Conservation (phyloP, 1,284 basidiomycete genomes). For the Schizophyllum commune region DNA sequence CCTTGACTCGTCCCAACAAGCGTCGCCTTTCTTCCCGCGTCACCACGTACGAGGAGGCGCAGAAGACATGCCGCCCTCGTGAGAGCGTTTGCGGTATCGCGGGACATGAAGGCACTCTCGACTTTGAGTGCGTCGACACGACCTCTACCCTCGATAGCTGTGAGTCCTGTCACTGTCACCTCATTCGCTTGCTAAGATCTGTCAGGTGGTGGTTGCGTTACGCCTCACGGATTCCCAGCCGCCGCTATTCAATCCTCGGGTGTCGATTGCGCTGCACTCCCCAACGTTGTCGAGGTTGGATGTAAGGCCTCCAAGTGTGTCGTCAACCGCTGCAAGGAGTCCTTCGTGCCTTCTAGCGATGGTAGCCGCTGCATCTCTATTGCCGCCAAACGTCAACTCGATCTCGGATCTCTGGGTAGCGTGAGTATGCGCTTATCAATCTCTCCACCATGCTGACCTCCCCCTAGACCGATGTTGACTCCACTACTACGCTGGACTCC, state of each 20-base stretch:
- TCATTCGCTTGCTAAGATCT: background rate
- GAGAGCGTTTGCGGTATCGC: background rate
- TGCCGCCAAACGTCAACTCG: background rate
- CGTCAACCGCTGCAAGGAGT: background rate
- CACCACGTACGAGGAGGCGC: background rate
- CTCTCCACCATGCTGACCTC: background rate
- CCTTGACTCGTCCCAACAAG: background rate
- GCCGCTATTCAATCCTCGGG: background rate
- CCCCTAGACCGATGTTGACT: background rate
- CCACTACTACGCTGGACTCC: background rate
- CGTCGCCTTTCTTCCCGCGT: background rate
- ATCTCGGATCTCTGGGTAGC: background rate
- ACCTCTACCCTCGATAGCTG: background rate
- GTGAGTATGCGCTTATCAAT: no score
- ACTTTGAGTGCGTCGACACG: background rate
- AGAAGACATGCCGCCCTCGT: background rate
- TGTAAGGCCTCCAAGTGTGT: background rate
- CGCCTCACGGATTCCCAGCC: background rate
- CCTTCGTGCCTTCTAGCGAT: background rate
- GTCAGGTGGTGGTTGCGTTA: background rate
- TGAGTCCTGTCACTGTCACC: background rate
- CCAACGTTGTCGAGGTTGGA: background rate
- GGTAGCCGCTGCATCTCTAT: background rate
- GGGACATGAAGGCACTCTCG: background rate
- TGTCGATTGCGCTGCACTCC: background rate